Evolutionary conservation across 1,284 basidiomycete species (phyloP), one percentile per base, ranked within the genome.

Genomic region (Singerocomus inundabilis): DNA sequence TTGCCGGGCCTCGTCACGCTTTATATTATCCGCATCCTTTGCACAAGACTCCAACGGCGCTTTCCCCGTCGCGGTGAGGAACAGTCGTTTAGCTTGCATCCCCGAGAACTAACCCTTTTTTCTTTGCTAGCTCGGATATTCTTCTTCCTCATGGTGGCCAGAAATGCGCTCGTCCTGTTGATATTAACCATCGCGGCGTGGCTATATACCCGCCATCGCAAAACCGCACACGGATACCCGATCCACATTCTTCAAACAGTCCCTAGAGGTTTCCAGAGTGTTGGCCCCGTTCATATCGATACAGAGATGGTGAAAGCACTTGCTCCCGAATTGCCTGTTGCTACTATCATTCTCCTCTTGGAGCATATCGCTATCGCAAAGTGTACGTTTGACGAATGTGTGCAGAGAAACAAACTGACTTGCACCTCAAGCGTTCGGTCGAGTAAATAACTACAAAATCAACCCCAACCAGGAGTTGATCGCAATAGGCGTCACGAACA

Each of bases 281-380:
- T 98, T 52, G 82, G 85, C 9, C 74, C 72, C 44, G 92, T 93
- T 0, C 58, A 64, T n/a, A 82, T 98, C 52, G 79, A 88, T 59
- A 57, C 60, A 2, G 59, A 75, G 6, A 76, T 98, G 26, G 68
- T 98, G 34, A 62, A 66, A 1, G 88, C 88, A 2, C 75, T 98
- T 50, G 90, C 80, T 5, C 72, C 83, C 11, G 77, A 97, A 57
- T 72, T 99, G 5, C 95, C 95, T 3, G 88, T 97, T 12, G 90
- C 95, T 35, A 95, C 93, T 6, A 96, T 99, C 65, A 91, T 99
- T 59, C 78, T 99, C 37, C 77, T 99, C 13, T 80, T 99, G 44
- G 96, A 99, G 70, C 97, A 99, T 73, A 98, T 99, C 56, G 89
- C 95, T 41, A 99, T 98, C 60, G 84, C 91, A 26, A 94, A 93